Evolutionary conservation across 169 alveolate genomes (phyloP).

Genomic region (Cryptosporidium xiaoi): DNA sequence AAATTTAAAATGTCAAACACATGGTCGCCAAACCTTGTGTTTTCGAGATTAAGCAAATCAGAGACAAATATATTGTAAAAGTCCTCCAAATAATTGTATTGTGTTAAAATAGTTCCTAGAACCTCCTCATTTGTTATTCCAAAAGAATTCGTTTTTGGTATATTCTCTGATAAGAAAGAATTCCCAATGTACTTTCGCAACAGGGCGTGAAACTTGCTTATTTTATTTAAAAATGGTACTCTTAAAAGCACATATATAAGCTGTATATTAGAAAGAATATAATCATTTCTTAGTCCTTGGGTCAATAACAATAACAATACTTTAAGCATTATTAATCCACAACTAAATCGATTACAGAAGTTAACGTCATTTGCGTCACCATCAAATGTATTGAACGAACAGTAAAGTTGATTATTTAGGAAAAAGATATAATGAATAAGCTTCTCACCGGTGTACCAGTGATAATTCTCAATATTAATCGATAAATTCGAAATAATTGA

Average conservation of each 20-base stretch:
- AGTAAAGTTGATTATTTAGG: slow-evolving; percentile 31
- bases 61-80: neutral
- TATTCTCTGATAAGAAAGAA: neutral
- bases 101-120: neutral
- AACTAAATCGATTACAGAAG: slow-evolving; percentile 27
- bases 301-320: neutral
- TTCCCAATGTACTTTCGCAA: neutral
- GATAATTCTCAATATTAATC: slow-evolving; percentile 29
- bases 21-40: neutral
- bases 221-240: slow-evolving; percentile 19
- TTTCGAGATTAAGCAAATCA: neutral
- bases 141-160: neutral
- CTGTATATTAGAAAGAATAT: slow-evolving; percentile 41
- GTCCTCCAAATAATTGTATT: neutral
- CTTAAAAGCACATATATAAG: slow-evolving; percentile 28
- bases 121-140: neutral
- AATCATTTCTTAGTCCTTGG: slow-evolving; percentile 7
- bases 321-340: slow-evolving; percentile 19
- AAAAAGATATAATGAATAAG: slow-evolving; percentile 27
- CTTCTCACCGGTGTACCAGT: slow-evolving; percentile 55
- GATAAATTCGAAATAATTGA: slow-evolving; percentile 39
- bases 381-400: slow-evolving; percentile 28
- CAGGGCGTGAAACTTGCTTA: neutral
- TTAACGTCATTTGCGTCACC: slow-evolving; percentile 1
- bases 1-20: neutral